A percentile compares a stretch with the other conserved stretches of the same genome.
Conservation (phyloP, 2,329 filamentous ascomycete species). For the Stachybotrys echinatus region DNA sequence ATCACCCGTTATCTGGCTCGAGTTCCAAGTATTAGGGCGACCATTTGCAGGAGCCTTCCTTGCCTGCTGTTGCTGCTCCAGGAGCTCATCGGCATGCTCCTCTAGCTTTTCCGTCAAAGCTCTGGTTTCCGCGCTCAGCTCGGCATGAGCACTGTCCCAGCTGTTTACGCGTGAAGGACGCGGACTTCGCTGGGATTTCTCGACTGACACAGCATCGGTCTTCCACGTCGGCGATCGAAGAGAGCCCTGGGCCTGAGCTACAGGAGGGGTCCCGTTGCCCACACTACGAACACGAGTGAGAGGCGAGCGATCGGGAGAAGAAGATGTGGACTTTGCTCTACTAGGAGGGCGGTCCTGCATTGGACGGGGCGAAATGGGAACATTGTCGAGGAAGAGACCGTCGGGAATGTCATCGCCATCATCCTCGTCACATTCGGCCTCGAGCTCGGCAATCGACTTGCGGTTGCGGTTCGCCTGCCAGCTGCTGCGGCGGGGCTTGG, state of each 20-base stretch:
- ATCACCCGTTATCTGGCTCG: constrained; percentile 25
- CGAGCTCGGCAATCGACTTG: constrained; percentile 65
- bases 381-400: constrained; percentile 73
- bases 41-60: constrained; percentile 10
- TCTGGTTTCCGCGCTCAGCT: constrained; percentile 67
- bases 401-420: constrained; percentile 75
- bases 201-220: constrained; percentile 32
- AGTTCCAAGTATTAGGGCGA: constrained; percentile 36
- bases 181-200: constrained; percentile 8
- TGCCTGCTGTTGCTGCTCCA: constrained; percentile 28
- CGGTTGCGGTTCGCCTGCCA: constrained; percentile 64
- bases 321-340: constrained; percentile 45
- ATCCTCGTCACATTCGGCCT: constrained; percentile 71
- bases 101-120: constrained; percentile 76
- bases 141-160: constrained; percentile 66
- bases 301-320: constrained; percentile 45
- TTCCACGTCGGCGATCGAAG: constrained; percentile 53
- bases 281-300: constrained; percentile 50
- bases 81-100: constrained; percentile 63
- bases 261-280: constrained; percentile 59
- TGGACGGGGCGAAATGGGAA: constrained; percentile 72
- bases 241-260: constrained; percentile 54
- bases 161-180: constrained; percentile 59
- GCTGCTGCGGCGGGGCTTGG: constrained; percentile 52
- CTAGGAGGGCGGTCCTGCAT: constrained; percentile 50